Percentiles rank a stretch among this genome's conserved stretches.
These are phyloP conservation scores for Tetragonia tetragonoides DNA, from an alignment of 148 eudicot species.

Conservation along the genomic window DNA sequence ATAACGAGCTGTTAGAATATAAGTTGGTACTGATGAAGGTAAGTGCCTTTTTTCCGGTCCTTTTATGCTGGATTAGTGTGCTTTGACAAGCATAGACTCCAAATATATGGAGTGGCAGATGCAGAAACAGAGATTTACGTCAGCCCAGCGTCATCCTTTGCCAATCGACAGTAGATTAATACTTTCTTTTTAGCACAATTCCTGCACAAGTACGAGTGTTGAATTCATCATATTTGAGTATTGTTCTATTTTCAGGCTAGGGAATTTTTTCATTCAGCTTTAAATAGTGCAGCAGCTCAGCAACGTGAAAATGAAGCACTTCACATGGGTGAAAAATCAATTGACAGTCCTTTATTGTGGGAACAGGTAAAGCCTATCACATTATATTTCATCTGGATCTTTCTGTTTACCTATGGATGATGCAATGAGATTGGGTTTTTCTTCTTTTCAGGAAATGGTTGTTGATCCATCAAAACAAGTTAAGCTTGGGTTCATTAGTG, in stretches of 20 bases:
- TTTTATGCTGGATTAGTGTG: not conserved
- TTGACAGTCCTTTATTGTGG: conserved; percentile 71
- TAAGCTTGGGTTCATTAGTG: conserved; percentile 70
- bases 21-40: conserved; percentile 80
- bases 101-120: not conserved
- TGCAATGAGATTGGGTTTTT: not conserved
- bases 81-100: not conserved
- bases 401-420: not conserved
- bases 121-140: not conserved
- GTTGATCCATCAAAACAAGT: conserved; percentile 64
- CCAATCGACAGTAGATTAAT: not conserved
- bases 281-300: conserved; percentile 52
- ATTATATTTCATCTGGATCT: not conserved
- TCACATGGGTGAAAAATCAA: conserved; percentile 51
- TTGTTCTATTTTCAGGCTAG: conserved; percentile 52
- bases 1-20: conserved; percentile 75
- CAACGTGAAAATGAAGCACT: conserved; percentile 46
- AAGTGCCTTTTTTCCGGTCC: not conserved
- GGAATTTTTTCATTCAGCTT: conserved; percentile 66
- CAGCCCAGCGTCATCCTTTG: not conserved
- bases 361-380: conserved; percentile 51
- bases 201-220: not conserved
- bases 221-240: not conserved
- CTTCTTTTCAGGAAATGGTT: conserved; percentile 51
- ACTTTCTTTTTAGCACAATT: not conserved